Evolutionary conservation across 768 basidiomycete species (phyloP), one percentile per base, ranked within the genome.

Genomic region (Termitomyces sp.): DNA sequence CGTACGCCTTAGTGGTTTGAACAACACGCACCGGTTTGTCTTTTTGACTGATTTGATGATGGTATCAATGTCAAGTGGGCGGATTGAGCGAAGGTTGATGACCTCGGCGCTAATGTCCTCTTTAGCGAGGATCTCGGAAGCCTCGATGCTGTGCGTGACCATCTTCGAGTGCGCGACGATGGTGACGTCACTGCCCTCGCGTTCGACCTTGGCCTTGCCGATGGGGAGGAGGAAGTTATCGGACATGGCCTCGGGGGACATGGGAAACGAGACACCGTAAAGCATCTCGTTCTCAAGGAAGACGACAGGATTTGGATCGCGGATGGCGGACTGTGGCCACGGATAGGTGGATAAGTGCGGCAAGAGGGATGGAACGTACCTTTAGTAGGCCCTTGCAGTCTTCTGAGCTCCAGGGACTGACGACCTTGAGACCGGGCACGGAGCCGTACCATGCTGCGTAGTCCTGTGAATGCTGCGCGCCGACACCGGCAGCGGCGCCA

Each of bases 281-380:
- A 99, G 74, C 85, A 99, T 94, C 74, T 99, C 97, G 76, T 99
- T 99, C 72, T 99, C 97, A 53, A 99, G 89, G 83, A 99, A 94
- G 64, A 98, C 94, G 65, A 98, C 91, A 14, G 94, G 94, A 78
- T 96, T 98, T 54, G 95, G 95, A 73, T 99, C 97, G 40, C 97
- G 92, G 69, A 99, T 98, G 42, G 97, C 97, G 61, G 94, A 75
- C 94, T 95, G 24, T 3, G 16, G 60, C 33, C 18, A 40, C 20
- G 24, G 43, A 24, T 16, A 7, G 8, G 26, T 45, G 14, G n/a
- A 14, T 45, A 8, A 49, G 30, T 53, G 40, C 52, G 50, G 47
- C 36, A 49, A 33, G 54, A 40, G 63, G 4, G 30, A 33, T 26
- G 7, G 51, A 43, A 30, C 46, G 77, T 51, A 91, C 93, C 85